Conservation (phyloP, 306 rosid genomes). For the Dalbergia oliveri region DNA sequence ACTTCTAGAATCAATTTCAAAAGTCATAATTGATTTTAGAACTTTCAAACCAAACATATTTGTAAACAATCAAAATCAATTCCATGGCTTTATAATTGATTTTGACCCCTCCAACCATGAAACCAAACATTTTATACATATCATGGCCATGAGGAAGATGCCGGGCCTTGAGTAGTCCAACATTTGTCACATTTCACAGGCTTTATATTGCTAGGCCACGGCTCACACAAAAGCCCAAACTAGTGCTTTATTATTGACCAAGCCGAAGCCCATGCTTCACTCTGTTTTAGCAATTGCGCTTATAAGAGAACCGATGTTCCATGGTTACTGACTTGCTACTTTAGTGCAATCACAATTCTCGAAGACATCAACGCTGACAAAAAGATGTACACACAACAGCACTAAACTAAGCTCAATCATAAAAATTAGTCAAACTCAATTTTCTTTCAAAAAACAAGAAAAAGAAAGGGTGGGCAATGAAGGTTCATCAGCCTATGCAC, state of each 20-base stretch:
- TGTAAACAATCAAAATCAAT: no score
- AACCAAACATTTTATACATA: no score
- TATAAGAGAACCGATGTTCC: not conserved
- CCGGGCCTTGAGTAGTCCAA: conserved; percentile 18
- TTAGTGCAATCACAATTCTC: conserved; percentile 3
- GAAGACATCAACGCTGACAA: conserved; percentile 5
- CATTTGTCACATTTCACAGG: not conserved
- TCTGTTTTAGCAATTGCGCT: not conserved
- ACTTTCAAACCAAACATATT: no score
- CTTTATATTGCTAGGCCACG: not conserved
- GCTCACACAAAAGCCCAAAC: conserved; percentile 1
- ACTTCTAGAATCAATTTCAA: no score
- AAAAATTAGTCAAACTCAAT: not conserved
- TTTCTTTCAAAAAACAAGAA: not conserved
- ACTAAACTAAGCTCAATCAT: not conserved
- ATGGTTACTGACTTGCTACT: not conserved
- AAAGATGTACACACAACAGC: conserved; percentile 12
- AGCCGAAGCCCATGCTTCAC: not conserved
- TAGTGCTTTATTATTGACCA: not conserved
- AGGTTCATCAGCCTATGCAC: not conserved
- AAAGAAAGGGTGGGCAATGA: not conserved
- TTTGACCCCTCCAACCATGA: no score
- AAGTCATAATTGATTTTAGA: no score
- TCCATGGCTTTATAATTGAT: no score
- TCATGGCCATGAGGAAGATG: not conserved